A percentile compares a stretch with the other conserved stretches of the same genome.
phyloP scores from a whole-genome alignment of 2,329 filamentous ascomycete species.

The Endothia cerciana region DNA sequence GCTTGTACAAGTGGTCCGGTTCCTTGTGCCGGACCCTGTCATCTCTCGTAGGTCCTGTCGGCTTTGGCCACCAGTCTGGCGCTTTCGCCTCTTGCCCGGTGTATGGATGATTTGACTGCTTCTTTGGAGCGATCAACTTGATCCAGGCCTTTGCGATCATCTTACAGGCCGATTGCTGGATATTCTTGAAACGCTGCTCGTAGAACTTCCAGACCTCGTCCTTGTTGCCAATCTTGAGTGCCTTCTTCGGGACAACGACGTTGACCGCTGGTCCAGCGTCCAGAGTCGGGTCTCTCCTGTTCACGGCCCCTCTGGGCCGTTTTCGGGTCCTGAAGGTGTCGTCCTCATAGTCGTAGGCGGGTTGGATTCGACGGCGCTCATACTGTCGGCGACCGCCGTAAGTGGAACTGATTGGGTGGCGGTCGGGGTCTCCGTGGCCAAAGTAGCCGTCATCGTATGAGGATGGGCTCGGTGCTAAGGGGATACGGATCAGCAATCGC shows the following conservation, averaged over 20 bases:
- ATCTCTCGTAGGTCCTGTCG: slow-evolving; percentile 53
- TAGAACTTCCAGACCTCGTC: slow-evolving; percentile 63
- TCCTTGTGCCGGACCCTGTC: slow-evolving; percentile 69
- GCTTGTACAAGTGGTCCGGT: slow-evolving; percentile 72
- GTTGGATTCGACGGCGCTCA: slow-evolving; percentile 36
- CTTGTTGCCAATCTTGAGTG: slow-evolving; percentile 57
- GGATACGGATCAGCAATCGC: neutral
- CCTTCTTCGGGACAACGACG: slow-evolving; percentile 43
- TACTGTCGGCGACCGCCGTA: slow-evolving; percentile 34
- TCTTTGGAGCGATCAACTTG: slow-evolving; percentile 75
- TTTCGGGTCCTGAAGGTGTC: slow-evolving; percentile 43
- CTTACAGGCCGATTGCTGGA: slow-evolving; percentile 74
- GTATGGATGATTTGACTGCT: slow-evolving; percentile 76
- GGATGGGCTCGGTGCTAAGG: slow-evolving; percentile 24
- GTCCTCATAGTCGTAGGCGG: slow-evolving; percentile 35
- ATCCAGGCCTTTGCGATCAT: slow-evolving; percentile 76
- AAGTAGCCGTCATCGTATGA: slow-evolving; percentile 32
- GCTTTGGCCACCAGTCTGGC: slow-evolving; percentile 69
- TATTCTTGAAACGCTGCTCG: slow-evolving; percentile 62
- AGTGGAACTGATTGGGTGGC: slow-evolving; percentile 28
- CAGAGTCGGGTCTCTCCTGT: slow-evolving; percentile 43
- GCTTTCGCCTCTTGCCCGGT: slow-evolving; percentile 65
- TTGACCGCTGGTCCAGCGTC: slow-evolving; percentile 44
- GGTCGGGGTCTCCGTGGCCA: slow-evolving; percentile 30
- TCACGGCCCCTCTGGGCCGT: slow-evolving; percentile 36